A percentile compares a stretch with the other conserved stretches of the same genome.
phyloP scores from a whole-genome alignment of 306 rosid species.

The Vicia villosa region DNA sequence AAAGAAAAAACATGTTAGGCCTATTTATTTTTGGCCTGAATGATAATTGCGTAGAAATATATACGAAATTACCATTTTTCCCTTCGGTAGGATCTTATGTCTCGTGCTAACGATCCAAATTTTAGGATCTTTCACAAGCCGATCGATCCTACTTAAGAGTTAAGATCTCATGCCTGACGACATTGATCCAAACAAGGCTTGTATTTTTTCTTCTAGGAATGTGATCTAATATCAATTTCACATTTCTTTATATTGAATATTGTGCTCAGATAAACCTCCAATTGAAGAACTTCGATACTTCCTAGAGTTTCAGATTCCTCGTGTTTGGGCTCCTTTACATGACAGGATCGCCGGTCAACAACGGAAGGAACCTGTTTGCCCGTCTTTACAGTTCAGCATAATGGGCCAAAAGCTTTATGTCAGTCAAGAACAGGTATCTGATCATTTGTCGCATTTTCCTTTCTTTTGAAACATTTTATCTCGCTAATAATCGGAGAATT shows the following conservation, averaged over 20 bases:
- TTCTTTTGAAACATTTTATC: constrained; percentile 17
- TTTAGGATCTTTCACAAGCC: no score
- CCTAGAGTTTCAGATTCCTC: constrained; percentile 87
- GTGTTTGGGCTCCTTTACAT: constrained; percentile 78
- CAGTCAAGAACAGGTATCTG: constrained; percentile 88
- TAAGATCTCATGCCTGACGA: no score
- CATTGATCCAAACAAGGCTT: no score
- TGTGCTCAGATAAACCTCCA: constrained; percentile 83
- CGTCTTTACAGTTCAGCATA: constrained; percentile 90
- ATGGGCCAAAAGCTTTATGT: constrained; percentile 94
- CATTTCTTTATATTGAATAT: constrained; percentile 11
- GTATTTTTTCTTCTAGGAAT: constrained; percentile 4
- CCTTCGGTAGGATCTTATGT: no score
- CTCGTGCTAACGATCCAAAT: no score
- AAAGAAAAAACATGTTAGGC: no score
- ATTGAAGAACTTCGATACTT: constrained; percentile 91
- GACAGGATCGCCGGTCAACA: constrained; percentile 74
- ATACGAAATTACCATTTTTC: no score
- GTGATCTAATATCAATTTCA: constrained; percentile 14
- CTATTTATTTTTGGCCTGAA: no score
- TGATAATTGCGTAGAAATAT: no score
- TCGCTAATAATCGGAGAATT: background rate
- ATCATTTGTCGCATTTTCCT: constrained; percentile 9
- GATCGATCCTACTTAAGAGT: no score
- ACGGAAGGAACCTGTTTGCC: constrained; percentile 97